Evolutionary conservation across 176 grass and related monocot genomes (phyloP), one percentile per base, ranked within the genome.

Genomic region (Otatea glauca): DNA sequence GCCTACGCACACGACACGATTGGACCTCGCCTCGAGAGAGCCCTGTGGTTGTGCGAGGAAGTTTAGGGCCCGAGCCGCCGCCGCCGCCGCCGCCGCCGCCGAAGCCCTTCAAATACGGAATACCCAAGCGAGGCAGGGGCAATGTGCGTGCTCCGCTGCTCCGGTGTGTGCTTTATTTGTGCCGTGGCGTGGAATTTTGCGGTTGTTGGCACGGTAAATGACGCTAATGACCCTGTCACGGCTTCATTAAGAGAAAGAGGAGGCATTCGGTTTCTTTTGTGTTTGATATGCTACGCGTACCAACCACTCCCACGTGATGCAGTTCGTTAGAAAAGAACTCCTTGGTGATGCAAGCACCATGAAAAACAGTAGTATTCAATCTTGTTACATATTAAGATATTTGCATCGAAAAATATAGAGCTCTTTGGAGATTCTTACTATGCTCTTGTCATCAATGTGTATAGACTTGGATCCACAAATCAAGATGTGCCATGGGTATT

Each of bases 101-200:
- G 25, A 11, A 10, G 25, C 25, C 61, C 61, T 32, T 69, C 74
- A 55, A 83, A 83, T 83, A 86, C 9, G 32, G 18, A 32, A 72
- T 9, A 24, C 54, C 69, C 68, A 68, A 51, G 37, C 10, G 17
- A 37, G 44, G 45, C 18, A 54, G 61, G 15, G 61, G 12, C 10
- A 16, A 44, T 15, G 35, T 21, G 20, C 5, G 59, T 1, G 59
- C 5, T 64, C 12, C 12, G 1, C 6, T 20, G 65, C 79, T 20
- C n/a, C 5, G 7, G 7, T 59, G 45, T 42, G 45, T 41, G 20
- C 21, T 39, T 61, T 61, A 23, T 17, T 43, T 44, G 56, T 1
- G 39, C 42, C 44, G n/a, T 58, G 24, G 5, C 54, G 27, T 0
- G 29, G 49, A 50, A 70, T 70, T 59, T 67, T 27, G 17, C 25